A percentile compares a stretch with the other conserved stretches of the same genome.
These are phyloP conservation scores for Leucogyrophana mollusca DNA, from an alignment of 768 basidiomycete species.

Conservation along the genomic window DNA sequence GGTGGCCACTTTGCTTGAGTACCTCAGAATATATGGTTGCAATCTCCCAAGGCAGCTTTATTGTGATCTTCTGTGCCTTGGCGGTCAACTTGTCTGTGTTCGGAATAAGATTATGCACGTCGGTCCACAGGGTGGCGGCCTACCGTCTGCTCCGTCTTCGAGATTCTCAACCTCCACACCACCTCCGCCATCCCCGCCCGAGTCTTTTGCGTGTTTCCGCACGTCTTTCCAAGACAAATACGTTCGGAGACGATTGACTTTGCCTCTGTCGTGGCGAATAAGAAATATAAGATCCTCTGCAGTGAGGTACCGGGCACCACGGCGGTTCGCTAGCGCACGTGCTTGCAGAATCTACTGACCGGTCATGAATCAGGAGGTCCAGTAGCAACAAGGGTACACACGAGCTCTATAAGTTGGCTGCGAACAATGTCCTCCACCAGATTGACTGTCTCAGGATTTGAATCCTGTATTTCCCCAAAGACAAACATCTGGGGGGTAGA, in stretches of 20 bases:
- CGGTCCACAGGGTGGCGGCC: slow-evolving; percentile 13
- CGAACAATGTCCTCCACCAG: slow-evolving; percentile 95
- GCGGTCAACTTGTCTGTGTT: slow-evolving; percentile 67
- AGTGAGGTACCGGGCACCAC: slow-evolving; percentile 82
- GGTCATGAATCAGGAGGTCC: background rate
- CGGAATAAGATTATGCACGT: background rate
- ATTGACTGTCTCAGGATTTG: slow-evolving; percentile 82
- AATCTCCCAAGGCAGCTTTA: slow-evolving; percentile 96
- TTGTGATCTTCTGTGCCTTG: slow-evolving; percentile 90
- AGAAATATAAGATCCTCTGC: slow-evolving; percentile 97
- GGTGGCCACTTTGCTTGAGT: slow-evolving; percentile 68
- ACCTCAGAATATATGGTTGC: slow-evolving; percentile 90
- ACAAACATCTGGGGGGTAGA: slow-evolving; percentile 96
- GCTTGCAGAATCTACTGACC: slow-evolving; percentile 79
- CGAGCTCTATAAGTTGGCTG: slow-evolving; percentile 88
- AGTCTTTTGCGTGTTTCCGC: slow-evolving; percentile 91
- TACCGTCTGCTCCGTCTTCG: slow-evolving; percentile 83
- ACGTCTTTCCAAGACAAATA: slow-evolving; percentile 98
- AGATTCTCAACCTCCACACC: slow-evolving; percentile 80
- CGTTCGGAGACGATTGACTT: slow-evolving; percentile 89
- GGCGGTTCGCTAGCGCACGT: slow-evolving; percentile 74
- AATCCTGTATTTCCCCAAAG: slow-evolving; percentile 93
- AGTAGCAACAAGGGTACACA: slow-evolving; percentile 30
- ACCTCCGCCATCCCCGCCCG: slow-evolving; percentile 76
- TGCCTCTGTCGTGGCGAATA: slow-evolving; percentile 90